Base-by-base conservation (phyloP, 2,329 filamentous ascomycete species). In the Talaromyces pinophilus region DNA sequence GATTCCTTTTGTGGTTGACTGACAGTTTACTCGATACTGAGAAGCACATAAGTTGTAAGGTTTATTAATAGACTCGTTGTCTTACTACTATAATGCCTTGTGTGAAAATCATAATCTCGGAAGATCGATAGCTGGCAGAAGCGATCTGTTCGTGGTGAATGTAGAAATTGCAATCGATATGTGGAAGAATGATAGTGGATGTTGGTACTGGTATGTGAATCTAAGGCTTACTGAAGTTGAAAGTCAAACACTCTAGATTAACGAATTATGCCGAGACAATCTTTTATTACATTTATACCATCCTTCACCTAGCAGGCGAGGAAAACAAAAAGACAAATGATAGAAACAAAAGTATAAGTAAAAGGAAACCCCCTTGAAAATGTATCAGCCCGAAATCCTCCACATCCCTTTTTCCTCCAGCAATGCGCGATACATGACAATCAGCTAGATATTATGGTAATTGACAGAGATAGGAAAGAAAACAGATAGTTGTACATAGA, bases 251-350 rank as follows among this genome's bases (percentile, higher is more conserved):
- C 2, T 57, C 54, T 57, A 57, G 54, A 42, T 35, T 44, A 60
- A 46, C 33, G 15, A 28, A 50, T 30, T 57, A 57, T 63, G 62
- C 62, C 62, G 38, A 63, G 50, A 60, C 62, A 63, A 63, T 63
- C 50, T 55, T 62, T 64, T 59, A 64, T 64, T 64, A 64, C 62
- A 64, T 64, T 64, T 64, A 59, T 59, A 64, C 52, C 62, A 64
- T 40, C 62, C 62, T 40, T 25, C 50, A 59, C 54, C 62, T 28
- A 38, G 7, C 38, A 35, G 54, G 50, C 28, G 8, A 57, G 38
- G 62, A 33, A 42, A 40, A 63, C 60, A 46, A 63, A 54, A 54
- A 59, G 62, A 46, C 54, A 64, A 59, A 15, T 59, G 19, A 35
- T 59, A 59, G 61, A 64, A 63, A 64, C 50, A 64, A 33, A 63